A percentile compares a stretch with the other conserved stretches of the same genome.
phyloP scores from a whole-genome alignment of 768 basidiomycete genomes.

The Tremella mesenterica region DNA sequence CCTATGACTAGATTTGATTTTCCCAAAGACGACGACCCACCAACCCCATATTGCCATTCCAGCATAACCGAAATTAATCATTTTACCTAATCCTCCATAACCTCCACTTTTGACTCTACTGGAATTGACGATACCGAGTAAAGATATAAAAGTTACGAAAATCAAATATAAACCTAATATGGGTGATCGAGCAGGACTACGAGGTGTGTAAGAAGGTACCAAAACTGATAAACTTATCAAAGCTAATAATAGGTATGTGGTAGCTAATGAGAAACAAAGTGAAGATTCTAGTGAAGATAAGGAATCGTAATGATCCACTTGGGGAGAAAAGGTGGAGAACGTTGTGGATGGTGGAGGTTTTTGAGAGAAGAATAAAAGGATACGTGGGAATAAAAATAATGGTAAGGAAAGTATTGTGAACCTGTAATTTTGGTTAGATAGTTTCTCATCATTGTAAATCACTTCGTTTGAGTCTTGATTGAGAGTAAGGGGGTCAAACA shows the following conservation, averaged over 20 bases:
- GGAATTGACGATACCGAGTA: slow-evolving; percentile 22
- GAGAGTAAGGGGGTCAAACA: no score
- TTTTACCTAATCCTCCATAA: slow-evolving; percentile 29
- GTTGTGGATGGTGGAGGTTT: slow-evolving; percentile 16
- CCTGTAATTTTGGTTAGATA: no score
- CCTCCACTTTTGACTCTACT: slow-evolving; percentile 24
- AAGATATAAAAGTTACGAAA: slow-evolving; percentile 23
- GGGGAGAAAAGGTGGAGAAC: slow-evolving; percentile 2
- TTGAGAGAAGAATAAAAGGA: slow-evolving; percentile 43
- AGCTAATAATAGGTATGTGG: slow-evolving; percentile 18
- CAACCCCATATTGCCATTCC: slow-evolving; percentile 40
- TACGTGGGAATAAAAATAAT: slow-evolving; percentile 40
- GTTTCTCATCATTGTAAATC: no score
- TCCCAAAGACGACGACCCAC: slow-evolving; percentile 42
- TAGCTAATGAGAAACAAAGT: slow-evolving; percentile 24
- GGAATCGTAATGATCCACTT: slow-evolving; percentile 36
- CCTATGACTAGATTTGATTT: slow-evolving; percentile 9
- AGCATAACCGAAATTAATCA: slow-evolving; percentile 29
- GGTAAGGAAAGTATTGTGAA: slow-evolving; percentile 34
- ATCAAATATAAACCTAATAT: slow-evolving; percentile 31
- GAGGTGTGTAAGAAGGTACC: slow-evolving; percentile 23
- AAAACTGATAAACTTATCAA: slow-evolving; percentile 26
- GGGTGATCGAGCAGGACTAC: slow-evolving; percentile 22
- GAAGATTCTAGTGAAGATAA: slow-evolving; percentile 37
- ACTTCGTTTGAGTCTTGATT: no score